Evolutionary conservation across 2,329 filamentous ascomycete genomes (phyloP).

Genomic region (Trichoderma sp.): DNA sequence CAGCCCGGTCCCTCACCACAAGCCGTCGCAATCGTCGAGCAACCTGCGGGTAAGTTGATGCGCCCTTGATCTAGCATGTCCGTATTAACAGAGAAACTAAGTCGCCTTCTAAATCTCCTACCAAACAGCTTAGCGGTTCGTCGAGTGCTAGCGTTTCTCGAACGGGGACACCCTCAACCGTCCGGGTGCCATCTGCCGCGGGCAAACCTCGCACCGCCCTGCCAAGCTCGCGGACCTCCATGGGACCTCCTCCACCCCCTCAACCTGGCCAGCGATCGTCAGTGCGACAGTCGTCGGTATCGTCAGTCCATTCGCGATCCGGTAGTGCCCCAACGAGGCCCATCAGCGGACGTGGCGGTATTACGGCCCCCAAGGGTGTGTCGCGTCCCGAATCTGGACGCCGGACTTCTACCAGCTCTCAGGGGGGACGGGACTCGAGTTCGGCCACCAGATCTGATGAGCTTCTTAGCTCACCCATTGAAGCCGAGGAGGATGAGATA

Average conservation of each 20-base stretch:
- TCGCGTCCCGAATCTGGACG: constrained; percentile 42
- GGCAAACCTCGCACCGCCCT: constrained; percentile 56
- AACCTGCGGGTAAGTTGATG: constrained; percentile 51
- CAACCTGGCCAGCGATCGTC: constrained; percentile 42
- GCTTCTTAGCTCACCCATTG: constrained; percentile 45
- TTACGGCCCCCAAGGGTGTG: constrained; percentile 35
- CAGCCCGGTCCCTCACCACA: constrained; percentile 58
- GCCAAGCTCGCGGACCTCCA: constrained; percentile 58
- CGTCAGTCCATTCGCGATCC: constrained; percentile 39
- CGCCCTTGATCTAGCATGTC: constrained; percentile 12
- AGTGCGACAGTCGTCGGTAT: constrained; percentile 45
- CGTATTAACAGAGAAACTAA: constrained; percentile 16
- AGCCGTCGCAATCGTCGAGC: constrained; percentile 54
- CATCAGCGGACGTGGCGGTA: constrained; percentile 41
- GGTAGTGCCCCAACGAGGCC: constrained; percentile 38
- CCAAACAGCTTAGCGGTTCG: constrained; percentile 57
- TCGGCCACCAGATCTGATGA: constrained; percentile 37
- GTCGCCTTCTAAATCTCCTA: constrained; percentile 20
- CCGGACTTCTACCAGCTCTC: constrained; percentile 47
- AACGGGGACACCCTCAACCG: constrained; percentile 63
- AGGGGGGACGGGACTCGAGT: constrained; percentile 42
- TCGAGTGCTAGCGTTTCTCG: constrained; percentile 60
- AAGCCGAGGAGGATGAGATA: constrained; percentile 49
- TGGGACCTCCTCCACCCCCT: constrained; percentile 63
- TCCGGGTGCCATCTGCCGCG: constrained; percentile 44